Percentiles rank a stretch among this genome's conserved stretches.
These are phyloP conservation scores for Piper longum DNA, from an alignment of 164 flowering plant species.

Conservation along the genomic window DNA sequence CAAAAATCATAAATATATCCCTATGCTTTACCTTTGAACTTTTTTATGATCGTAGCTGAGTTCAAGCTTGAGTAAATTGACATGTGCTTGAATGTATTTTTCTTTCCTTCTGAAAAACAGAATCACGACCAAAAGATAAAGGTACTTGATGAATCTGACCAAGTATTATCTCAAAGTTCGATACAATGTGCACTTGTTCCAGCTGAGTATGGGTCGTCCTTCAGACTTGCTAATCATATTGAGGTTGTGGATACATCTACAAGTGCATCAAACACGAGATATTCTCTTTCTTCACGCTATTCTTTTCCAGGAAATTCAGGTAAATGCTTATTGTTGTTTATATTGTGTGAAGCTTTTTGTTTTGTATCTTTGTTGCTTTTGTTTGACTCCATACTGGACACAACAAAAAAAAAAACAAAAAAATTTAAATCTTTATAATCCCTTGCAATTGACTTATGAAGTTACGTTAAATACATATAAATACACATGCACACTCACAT, in stretches of 20 bases:
- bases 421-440: neutral
- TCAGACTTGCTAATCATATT: constrained; percentile 22
- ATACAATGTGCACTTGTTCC: constrained; percentile 20
- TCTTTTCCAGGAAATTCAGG: constrained; percentile 46
- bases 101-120: constrained; percentile 14
- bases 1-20: too few species aligned
- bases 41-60: neutral
- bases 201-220: constrained; percentile 20
- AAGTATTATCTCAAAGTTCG: constrained; percentile 26
- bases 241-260: constrained; percentile 16
- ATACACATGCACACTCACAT: neutral
- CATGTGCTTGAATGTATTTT: neutral
- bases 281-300: constrained; percentile 24
- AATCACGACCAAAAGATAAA: constrained; percentile 7
- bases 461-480: neutral
- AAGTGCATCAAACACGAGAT: constrained; percentile 28
- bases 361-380: neutral
- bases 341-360: neutral
- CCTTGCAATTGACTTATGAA: neutral
- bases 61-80: neutral
- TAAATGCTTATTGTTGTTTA: constrained; percentile 6
- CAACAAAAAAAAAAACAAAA: too few species aligned
- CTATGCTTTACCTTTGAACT: neutral
- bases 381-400: neutral
- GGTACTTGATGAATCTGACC: constrained; percentile 23